Evolutionary conservation across 345 rosid genomes (phyloP), one percentile per base, ranked within the genome.

Genomic region (Viola odorata): DNA sequence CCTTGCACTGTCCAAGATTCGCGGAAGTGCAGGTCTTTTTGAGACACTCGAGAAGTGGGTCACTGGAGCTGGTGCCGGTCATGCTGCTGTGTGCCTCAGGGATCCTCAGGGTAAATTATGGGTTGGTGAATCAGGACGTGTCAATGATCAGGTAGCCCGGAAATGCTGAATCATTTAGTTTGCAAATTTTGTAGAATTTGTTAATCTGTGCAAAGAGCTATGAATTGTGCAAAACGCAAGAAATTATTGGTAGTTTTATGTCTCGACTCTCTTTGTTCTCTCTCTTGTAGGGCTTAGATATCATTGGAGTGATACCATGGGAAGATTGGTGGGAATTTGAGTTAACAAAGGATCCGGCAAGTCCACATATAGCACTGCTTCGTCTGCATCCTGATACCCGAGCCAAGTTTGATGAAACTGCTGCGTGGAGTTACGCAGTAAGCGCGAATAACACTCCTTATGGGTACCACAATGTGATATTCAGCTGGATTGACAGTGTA

Each of bases 311-410:
- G 58, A 16, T 91, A 60, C 89, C 97, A 37, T 95, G 99, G 99
- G 99, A 91, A 23, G 95, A 95, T 73, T 91, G 99, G 99, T 95
- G 97, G 99, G 92, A 95, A 38, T 91, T 86, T 69, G 99, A 95
- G 79, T 84, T 81, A 65, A 91, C 78, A 51, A 86, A 80, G 73
- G 97, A 95, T 75, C 89, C 91, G 51, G 68, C 97, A 12, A 82
- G 86, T 75, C 99, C 97, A 3, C 99, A 94, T 52, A 85, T 95
- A 45, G 92, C 95, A 23, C 72, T 91, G 79, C 89, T 95, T 77
- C 99, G 95, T 41, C 69, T 94, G 80, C 96, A 80, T 79, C 97
- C 91, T 65, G 91, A 85, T 67, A 37, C 80, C 57, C 95, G 88
- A 59, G 92, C 96, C 63, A 88, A 75, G 78, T 88, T 94, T 73